Base-by-base conservation (phyloP, 2,329 filamentous ascomycete species). In the Claviceps sp. region DNA sequence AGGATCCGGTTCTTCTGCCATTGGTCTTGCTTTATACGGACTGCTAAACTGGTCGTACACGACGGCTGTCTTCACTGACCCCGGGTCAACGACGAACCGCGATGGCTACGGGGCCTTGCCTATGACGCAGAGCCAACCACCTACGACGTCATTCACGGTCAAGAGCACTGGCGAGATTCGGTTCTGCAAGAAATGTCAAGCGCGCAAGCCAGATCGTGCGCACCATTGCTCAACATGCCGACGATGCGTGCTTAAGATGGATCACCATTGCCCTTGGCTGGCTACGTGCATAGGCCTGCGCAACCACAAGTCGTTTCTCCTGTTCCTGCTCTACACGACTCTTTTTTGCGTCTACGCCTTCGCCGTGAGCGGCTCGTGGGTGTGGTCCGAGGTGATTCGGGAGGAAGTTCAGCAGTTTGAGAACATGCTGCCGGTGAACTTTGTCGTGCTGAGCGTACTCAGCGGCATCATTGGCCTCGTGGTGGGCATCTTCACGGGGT, bases 231-330 rank as follows among this genome's bases (percentile, higher is more conserved):
- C 89, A 11, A 94, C 89, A 4, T 98, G 93, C 70, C 82, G 85
- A 59, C 85, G 86, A 62, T 98, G 93, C 67, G 90, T 98, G 26
- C 76, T 98, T 67, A 98, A 98, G 75, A 98, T 98, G 93, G 93
- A 98, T 65, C 93, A 98, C 67, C 93, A 98, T 71, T 98, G 93
- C 66, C 93, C 93, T 16, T 98, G 93, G 93, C 77, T 98, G 48
- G 91, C 93, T 30, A 95, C 89, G 4, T 98, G 93, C 67, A 87
- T 98, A 54, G 93, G 93, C 20, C 73, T 98, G 57, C 82, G 81
- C 63, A 98, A 98, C 70, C 94, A 96, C 75, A 98, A 98, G 70
- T 78, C 90, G 0, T 98, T 98, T 65, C 67, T 98, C 50, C 77
- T 97, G 3, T 98, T 97, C 66, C 75, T 98, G 26, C 78, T 90